Evolutionary conservation across 2,329 filamentous ascomycete genomes (phyloP).

Genomic region (Colletotrichum somersetense): DNA sequence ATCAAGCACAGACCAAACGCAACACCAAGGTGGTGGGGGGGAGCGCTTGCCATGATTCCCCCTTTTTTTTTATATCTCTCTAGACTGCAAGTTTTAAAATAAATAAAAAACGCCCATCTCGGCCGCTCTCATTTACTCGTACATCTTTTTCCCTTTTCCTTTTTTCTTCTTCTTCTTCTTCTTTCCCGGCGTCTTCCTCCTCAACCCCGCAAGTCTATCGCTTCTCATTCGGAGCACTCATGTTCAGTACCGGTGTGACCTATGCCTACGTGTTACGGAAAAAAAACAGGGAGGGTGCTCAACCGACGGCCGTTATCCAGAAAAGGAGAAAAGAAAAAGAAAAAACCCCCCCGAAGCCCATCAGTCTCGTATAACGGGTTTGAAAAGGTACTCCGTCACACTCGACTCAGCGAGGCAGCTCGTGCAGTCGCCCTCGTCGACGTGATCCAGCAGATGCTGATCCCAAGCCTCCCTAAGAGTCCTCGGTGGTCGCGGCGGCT

Average conservation of each 20-base stretch:
- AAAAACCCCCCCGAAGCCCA: too few relatives aligned
- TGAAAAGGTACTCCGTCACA: too few relatives aligned
- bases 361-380: background rate
- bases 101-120: slow-evolving; percentile 7
- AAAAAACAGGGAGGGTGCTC: background rate
- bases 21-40: background rate
- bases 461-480: background rate
- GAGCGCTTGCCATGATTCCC: background rate
- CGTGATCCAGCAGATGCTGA: background rate
- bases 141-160: background rate
- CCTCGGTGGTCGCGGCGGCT: background rate
- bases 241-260: background rate
- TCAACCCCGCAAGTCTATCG: background rate
- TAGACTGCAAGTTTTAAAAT: background rate
- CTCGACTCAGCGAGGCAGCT: background rate
- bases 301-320: background rate
- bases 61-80: background rate
- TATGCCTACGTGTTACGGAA: background rate
- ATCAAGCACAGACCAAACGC: background rate
- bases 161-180: too few relatives aligned
- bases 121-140: slow-evolving; percentile 15
- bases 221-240: background rate
- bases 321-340: too few relatives aligned
- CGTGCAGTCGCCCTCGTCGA: background rate
- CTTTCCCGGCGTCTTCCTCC: background rate